Evolutionary conservation across 208 protist species (phyloP), one percentile per base, ranked within the genome.

Genomic region (Acanthamoeba lenticulata): DNA sequence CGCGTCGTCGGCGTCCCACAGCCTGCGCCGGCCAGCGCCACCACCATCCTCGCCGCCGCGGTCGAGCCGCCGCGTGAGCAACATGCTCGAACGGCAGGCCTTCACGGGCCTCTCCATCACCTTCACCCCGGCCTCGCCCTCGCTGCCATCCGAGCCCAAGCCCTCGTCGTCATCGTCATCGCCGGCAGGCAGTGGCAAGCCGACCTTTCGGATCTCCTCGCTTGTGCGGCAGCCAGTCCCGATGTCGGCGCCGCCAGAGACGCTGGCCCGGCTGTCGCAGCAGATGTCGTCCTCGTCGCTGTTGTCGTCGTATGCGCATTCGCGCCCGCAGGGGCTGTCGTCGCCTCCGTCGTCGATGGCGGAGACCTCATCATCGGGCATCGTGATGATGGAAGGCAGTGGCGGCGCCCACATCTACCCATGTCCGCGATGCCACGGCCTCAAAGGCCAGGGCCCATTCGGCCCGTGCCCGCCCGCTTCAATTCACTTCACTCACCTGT

Each of bases 401-500:
- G 57, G 57, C 57, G 4, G 29, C 29, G 42, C 6, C 29, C 27
- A 47, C 21, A 40, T 32, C 27, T 83, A 83, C 42, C 29, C 17
- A 21, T 83, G 74, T n/a, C 74, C 74, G 27, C 74, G 74, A n/a
- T 83, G 74, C 29, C 36, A 34, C 27, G 74, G 74, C 74, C 74
- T 36, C 42, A 83, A 83, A 40, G 74, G 74, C 74, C 74, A 83
- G 74, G 74, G 74, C 3, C 42, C 42, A 11, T 83, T 83, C 42
- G 74, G 74, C 24, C 42, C 74, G 3, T 83, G 74, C 38, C 74
- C 74, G 36, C 42, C 32, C 9, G 74, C 38, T 3, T 83, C 74
- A 2, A 83, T 83, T 13, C 74, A 83, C 74, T 83, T 83, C 42
- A 83, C 74, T 21, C 74, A 83, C 74, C 17, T 83, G 74, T 83